phyloP scores from a whole-genome alignment of 2,329 filamentous ascomycete genomes.

The Xylariales sp. region DNA sequence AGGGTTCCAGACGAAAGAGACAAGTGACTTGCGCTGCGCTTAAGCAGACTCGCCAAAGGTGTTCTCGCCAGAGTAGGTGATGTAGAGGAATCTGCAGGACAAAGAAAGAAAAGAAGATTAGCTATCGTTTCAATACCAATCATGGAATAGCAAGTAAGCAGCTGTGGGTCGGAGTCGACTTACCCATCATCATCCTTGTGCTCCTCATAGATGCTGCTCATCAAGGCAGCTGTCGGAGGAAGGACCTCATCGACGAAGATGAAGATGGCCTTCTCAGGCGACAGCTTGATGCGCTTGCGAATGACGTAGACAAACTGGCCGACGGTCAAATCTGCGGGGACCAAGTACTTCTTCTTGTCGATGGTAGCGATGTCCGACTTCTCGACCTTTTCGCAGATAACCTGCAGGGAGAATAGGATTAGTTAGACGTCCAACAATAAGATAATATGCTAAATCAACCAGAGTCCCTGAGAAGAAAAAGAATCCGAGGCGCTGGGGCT shows the following conservation, averaged over 20 bases:
- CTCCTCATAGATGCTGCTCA: conserved; percentile 99
- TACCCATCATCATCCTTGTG: conserved; percentile 83
- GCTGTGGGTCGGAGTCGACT: too few relatives aligned
- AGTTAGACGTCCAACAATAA: not conserved
- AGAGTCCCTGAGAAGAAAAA: too few relatives aligned
- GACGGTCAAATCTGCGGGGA: conserved; percentile 94
- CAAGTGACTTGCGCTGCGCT: too few relatives aligned
- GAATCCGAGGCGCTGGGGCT: too few relatives aligned
- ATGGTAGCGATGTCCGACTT: conserved; percentile 99
- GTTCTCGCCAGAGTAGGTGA: conserved; percentile 99
- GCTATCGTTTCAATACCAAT: too few relatives aligned
- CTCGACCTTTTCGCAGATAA: conserved; percentile 99
- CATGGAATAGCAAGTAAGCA: too few relatives aligned
- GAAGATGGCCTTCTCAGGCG: conserved; percentile 99
- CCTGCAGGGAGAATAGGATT: conserved; percentile 46
- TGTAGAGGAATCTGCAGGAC: conserved; percentile 84
- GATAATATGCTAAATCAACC: too few relatives aligned
- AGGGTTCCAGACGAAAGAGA: too few relatives aligned
- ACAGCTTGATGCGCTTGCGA: conserved; percentile 99
- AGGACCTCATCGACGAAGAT: conserved; percentile 99
- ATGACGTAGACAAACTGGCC: conserved; percentile 99
- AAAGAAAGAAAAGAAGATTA: too few relatives aligned
- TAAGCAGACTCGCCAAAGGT: conserved; percentile 69
- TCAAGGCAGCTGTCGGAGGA: conserved; percentile 91
- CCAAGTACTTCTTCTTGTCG: conserved; percentile 99